These are phyloP conservation scores for Wallacemonas sp. DNA, from an alignment of 208 protist genomes.

Conservation along the genomic window DNA sequence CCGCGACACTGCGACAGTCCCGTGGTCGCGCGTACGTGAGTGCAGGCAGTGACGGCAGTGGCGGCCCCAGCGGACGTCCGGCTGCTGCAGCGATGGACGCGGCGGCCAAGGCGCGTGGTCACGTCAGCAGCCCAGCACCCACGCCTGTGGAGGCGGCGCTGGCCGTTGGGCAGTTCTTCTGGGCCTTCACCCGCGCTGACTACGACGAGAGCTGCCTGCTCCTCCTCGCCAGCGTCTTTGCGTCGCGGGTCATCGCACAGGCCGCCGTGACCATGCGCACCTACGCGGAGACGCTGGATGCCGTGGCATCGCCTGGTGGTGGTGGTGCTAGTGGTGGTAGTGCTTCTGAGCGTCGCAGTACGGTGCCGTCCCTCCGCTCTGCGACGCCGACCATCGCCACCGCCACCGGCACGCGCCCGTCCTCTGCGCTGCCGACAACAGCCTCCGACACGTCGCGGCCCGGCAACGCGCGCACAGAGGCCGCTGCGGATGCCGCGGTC, in stretches of 20 bases:
- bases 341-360: neutral
- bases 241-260: constrained; percentile 47
- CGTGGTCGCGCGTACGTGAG: constrained; percentile 6
- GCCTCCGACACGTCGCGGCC: neutral
- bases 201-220: constrained; percentile 46
- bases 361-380: neutral
- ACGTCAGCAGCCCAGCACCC: no score
- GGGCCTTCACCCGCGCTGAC: constrained; percentile 35
- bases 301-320: neutral
- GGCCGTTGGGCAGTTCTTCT: constrained; percentile 37
- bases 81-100: no score
- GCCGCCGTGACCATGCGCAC: constrained; percentile 11
- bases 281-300: constrained; percentile 27
- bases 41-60: no score
- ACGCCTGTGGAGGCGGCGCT: constrained; percentile 2
- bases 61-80: neutral
- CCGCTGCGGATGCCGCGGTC: constrained; percentile 30
- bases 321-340: no score
- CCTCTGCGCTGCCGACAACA: neutral
- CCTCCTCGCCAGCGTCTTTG: constrained; percentile 55
- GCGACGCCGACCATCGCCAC: neutral
- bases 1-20: no score
- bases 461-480: constrained; percentile 7
- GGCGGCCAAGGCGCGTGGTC: no score
- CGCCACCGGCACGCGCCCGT: neutral